phyloP scores from a whole-genome alignment of 2,329 filamentous ascomycete species.

The Exophiala sp. region DNA sequence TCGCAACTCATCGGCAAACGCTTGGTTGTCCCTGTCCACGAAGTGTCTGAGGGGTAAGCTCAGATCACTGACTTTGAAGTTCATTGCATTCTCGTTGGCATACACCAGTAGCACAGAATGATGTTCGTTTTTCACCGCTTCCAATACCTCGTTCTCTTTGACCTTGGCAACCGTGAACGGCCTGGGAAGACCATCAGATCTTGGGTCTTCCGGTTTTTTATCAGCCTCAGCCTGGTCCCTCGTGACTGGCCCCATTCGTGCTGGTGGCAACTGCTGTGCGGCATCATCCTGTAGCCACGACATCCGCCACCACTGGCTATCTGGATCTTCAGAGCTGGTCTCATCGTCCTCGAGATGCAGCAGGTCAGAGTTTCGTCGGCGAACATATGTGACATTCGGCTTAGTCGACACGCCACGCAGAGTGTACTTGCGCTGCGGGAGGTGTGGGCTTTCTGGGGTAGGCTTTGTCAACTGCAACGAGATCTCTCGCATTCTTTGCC shows the following conservation, averaged over 20 bases:
- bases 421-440: conserved; percentile 48
- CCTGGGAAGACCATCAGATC: conserved; percentile 30
- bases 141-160: conserved; percentile 53
- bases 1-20: conserved; percentile 34
- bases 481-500: conserved; percentile 42
- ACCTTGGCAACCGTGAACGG: conserved; percentile 44
- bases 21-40: conserved; percentile 48
- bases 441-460: conserved; percentile 38
- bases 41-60: conserved; percentile 38
- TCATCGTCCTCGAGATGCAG: conserved; percentile 34
- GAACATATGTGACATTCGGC: conserved; percentile 56
- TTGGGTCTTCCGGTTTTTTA: conserved; percentile 15
- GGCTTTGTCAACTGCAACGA: conserved; percentile 47
- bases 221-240: conserved; percentile 15
- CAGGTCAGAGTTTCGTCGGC: conserved; percentile 37
- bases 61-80: conserved; percentile 31
- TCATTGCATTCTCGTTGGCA: conserved; percentile 50
- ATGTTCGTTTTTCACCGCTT: conserved; percentile 51
- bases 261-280: not conserved
- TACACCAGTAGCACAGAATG: conserved; percentile 57
- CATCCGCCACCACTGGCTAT: conserved; percentile 56
- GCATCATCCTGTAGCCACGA: conserved; percentile 20
- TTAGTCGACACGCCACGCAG: conserved; percentile 58
- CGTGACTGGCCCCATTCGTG: conserved; percentile 18
- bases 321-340: conserved; percentile 27